Evolutionary conservation across 148 eudicot genomes (phyloP).

Genomic region (Talinum fruticosum): DNA sequence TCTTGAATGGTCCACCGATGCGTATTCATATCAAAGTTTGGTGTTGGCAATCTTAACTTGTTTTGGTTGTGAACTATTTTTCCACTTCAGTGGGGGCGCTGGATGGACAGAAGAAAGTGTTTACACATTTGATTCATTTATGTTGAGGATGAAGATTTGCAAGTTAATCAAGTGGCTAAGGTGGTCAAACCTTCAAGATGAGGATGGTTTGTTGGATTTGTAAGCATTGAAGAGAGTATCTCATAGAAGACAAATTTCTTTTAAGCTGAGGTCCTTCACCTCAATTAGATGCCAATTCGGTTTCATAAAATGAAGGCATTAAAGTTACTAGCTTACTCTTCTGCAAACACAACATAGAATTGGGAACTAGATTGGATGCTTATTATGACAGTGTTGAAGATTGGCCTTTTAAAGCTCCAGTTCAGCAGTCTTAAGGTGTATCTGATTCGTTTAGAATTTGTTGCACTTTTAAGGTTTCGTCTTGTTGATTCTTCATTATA

Average conservation of each 20-base stretch:
- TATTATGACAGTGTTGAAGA: not conserved
- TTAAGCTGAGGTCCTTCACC: slow-evolving; percentile 3
- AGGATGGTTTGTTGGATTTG: not conserved
- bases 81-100: not conserved
- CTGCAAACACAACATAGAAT: not conserved
- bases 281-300: not conserved
- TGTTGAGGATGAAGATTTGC: not conserved
- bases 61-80: not conserved
- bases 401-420: not conserved
- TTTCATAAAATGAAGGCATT: not conserved
- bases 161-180: too few relatives aligned
- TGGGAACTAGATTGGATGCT: not conserved
- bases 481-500: not conserved
- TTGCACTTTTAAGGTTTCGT: not conserved
- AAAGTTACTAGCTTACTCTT: not conserved
- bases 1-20: not conserved
- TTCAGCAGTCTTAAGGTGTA: not conserved
- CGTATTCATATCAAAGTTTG: not conserved
- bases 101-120: not conserved
- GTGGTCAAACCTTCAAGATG: not conserved
- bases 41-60: not conserved
- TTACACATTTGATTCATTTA: not conserved
- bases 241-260: not conserved
- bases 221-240: not conserved
- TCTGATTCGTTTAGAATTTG: not conserved